phyloP scores from a whole-genome alignment of 2,329 filamentous ascomycete genomes.

The Fusarium cicatricum region DNA sequence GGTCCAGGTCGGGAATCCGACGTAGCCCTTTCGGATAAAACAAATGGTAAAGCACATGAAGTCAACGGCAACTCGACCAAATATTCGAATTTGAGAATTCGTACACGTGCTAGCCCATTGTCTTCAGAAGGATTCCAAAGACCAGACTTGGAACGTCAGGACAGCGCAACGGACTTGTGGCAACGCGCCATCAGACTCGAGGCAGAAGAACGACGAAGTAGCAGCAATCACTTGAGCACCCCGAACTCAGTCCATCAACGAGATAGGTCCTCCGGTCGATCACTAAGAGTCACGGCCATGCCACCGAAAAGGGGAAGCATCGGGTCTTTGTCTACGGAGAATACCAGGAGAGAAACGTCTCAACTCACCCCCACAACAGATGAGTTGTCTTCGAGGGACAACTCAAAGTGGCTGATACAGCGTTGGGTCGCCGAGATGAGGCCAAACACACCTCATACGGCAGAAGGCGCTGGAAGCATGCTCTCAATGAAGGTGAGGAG shows the following conservation, averaged over 20 bases:
- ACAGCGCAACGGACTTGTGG: slow-evolving; percentile 42
- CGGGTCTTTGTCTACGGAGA: slow-evolving; percentile 1
- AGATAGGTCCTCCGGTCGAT: slow-evolving; percentile 1
- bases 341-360: slow-evolving; percentile 8
- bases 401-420: slow-evolving; percentile 31
- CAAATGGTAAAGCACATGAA: background rate
- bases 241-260: slow-evolving; percentile 1
- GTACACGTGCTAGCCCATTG: slow-evolving; percentile 16
- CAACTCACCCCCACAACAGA: slow-evolving; percentile 23
- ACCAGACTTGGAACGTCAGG: slow-evolving; percentile 17
- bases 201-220: slow-evolving; percentile 27
- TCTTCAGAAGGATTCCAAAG: slow-evolving; percentile 16
- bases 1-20: background rate
- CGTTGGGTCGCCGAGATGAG: slow-evolving; percentile 33
- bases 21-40: background rate
- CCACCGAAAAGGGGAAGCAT: slow-evolving; percentile 8
- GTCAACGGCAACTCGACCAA: slow-evolving; percentile 17
- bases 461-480: background rate
- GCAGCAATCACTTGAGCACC: slow-evolving; percentile 11
- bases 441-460: slow-evolving; percentile 1
- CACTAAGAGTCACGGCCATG: background rate
- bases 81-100: slow-evolving; percentile 30
- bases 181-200: slow-evolving; percentile 41
- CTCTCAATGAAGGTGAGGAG: slow-evolving; percentile 11
- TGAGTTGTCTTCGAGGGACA: slow-evolving; percentile 12